phyloP scores from a whole-genome alignment of 768 basidiomycete species.

The Podaxis sp. region DNA sequence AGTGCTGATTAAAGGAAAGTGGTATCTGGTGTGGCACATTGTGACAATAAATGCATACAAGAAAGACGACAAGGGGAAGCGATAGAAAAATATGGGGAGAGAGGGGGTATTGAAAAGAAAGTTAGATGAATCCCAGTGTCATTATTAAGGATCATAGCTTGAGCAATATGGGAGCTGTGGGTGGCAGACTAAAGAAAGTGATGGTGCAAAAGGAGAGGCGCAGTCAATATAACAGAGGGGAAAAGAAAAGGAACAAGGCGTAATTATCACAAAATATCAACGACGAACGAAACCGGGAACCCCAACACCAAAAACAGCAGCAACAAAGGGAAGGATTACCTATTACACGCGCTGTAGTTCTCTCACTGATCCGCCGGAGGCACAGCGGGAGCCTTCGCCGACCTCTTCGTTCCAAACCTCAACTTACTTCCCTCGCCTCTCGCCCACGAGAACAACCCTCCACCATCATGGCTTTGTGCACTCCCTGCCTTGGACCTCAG shows the following conservation, averaged over 20 bases:
- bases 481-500: conserved; percentile 82
- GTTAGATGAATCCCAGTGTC: conserved; percentile 11
- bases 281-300: conserved; percentile 10
- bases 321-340: neutral
- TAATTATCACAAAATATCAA: neutral
- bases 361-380: conserved; percentile 17
- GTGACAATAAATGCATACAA: conserved; percentile 12
- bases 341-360: neutral
- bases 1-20: conserved; percentile 9
- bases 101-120: conserved; percentile 1
- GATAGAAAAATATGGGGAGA: neutral
- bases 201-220: neutral
- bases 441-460: conserved; percentile 69
- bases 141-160: conserved; percentile 14
- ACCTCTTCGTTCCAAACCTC: conserved; percentile 73
- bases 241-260: conserved; percentile 16
- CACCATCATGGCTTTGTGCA: conserved; percentile 60
- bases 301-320: conserved; percentile 15
- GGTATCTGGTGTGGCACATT: conserved; percentile 12
- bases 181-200: neutral
- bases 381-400: conserved; percentile 41
- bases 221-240: neutral
- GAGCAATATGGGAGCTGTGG: neutral
- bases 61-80: neutral
- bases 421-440: conserved; percentile 61